Base-by-base conservation (phyloP, 208 protist genomes). In the Tritrichomonas foetus region DNA sequence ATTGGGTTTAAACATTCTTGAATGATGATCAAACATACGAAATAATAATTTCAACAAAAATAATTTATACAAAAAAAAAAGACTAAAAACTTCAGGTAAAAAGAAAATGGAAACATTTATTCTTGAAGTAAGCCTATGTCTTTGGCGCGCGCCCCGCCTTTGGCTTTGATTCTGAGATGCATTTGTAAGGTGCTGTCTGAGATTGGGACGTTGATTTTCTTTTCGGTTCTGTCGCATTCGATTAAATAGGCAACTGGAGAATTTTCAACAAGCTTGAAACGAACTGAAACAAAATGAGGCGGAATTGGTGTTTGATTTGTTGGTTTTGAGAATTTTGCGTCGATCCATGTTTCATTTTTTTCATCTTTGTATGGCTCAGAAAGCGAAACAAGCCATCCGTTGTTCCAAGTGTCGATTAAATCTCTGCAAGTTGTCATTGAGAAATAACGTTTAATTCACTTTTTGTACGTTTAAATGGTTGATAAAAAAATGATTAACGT, bases 251-350 rank as follows among this genome's bases (percentile, higher is more conserved):
- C 44, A 61, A 89, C 78, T 57, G 78, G 78, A 47, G 33, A 47
- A 53, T 49, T 36, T 39, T 89, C 78, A 39, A 57, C 47, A 57
- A 89, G 11, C 20, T 49, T 49, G 57, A 89, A 89, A 57, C 78
- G 53, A 11, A 89, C 78, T 16, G 78, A 89, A 61, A 89, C 47
- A 47, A 61, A 89, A 57, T 89, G 78, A 57, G 78, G 20, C 57
- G 78, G 78, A 89, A 89, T 89, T 89, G 78, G 78, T 36, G 53
- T 89, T 89, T 25, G 33, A 5, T 89, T 89, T 89, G 78, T 89
- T 89, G 78, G 78, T 27, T 89, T 44, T 53, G 78, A 89, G 57
- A 89, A 89, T 30, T 89, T 89, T 3, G 41, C 78, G 39, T 89
- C 47, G 2, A 89, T 8, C 78, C 78, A 89, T 57, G 78, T 89